Evolutionary conservation across 768 basidiomycete species (phyloP), one percentile per base, ranked within the genome.

Genomic region (Chalciporus pseudorubinellus): DNA sequence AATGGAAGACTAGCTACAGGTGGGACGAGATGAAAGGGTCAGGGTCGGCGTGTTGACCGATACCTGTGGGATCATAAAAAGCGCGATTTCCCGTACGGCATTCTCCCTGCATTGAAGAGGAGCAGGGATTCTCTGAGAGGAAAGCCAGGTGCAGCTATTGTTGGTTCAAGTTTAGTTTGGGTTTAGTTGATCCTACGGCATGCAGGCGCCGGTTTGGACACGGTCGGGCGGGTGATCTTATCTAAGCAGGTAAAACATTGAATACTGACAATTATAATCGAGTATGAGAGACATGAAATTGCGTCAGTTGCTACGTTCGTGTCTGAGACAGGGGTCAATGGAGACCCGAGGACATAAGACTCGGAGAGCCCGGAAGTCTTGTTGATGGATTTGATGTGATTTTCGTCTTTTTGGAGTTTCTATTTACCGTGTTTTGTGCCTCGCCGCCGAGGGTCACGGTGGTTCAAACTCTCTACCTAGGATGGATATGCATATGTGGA

Each of bases 51-150:
- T 28, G 21, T 5, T 44, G 18, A n/a, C n/a, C n/a, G 43, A 31
- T 20, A 43, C 42, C 22, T 47, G 48, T 52, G 55, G 19, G 50
- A 60, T 18, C 18, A 21, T 4, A 3, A 28, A 46, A 45, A n/a
- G 12, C n/a, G 20, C 41, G 41, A 36, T 6, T 57, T 60, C 50
- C 57, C 52, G 49, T 43, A 40, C 12, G 34, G 22, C 10, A 21
- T 19, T 18, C 39, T 50, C 52, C 61, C 48, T 56, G 53, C 39
- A 33, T 14, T 26, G 34, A 19, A 28, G 44, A 48, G 52, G 46
- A 53, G 48, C 58, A 58, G 52, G 48, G 31, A 48, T 57, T 45
- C 48, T 60, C 45, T 53, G 53, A 48, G 60, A 55, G 52, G 42
- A 50, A 45, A 20, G 34, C 13, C 12, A 18, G 24, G 50, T 28